These are phyloP conservation scores for Trichosporon ovoides DNA, from an alignment of 1,284 basidiomycete genomes.

Conservation along the genomic window DNA sequence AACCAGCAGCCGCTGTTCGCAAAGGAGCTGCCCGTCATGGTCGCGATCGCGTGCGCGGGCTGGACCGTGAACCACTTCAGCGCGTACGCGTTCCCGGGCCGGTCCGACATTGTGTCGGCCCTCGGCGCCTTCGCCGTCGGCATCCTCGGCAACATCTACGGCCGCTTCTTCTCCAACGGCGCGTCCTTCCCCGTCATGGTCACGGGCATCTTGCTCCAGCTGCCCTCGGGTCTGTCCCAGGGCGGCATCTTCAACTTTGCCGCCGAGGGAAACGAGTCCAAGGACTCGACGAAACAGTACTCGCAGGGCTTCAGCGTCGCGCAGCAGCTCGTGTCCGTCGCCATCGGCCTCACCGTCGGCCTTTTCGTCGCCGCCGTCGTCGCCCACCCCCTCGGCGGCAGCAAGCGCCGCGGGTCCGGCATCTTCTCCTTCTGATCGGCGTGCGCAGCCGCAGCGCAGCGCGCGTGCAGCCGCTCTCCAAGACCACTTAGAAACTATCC, in stretches of 20 bases:
- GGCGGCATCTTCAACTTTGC: slow-evolving; percentile 59
- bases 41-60: slow-evolving; percentile 66
- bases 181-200: slow-evolving; percentile 47
- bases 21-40: slow-evolving; percentile 63
- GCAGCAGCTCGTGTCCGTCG: slow-evolving; percentile 49
- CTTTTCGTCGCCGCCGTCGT: slow-evolving; percentile 54
- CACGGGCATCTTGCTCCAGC: slow-evolving; percentile 77
- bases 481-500: too few relatives aligned
- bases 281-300: slow-evolving; percentile 49
- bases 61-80: slow-evolving; percentile 73
- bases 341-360: slow-evolving; percentile 59
- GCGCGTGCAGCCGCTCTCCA: too few relatives aligned
- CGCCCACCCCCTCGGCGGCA: slow-evolving; percentile 52
- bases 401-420: slow-evolving; percentile 47
- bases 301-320: slow-evolving; percentile 45
- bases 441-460: neutral
- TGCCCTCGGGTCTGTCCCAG: slow-evolving; percentile 63
- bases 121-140: slow-evolving; percentile 77
- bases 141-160: slow-evolving; percentile 74
- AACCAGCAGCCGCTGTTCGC: slow-evolving; percentile 68
- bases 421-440: slow-evolving; percentile 47
- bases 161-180: slow-evolving; percentile 55
- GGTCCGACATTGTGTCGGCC: slow-evolving; percentile 68
- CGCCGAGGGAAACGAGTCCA: slow-evolving; percentile 2
- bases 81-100: slow-evolving; percentile 59